Conservation (phyloP, 2,329 filamentous ascomycete species). For the Alternaria dauci region DNA sequence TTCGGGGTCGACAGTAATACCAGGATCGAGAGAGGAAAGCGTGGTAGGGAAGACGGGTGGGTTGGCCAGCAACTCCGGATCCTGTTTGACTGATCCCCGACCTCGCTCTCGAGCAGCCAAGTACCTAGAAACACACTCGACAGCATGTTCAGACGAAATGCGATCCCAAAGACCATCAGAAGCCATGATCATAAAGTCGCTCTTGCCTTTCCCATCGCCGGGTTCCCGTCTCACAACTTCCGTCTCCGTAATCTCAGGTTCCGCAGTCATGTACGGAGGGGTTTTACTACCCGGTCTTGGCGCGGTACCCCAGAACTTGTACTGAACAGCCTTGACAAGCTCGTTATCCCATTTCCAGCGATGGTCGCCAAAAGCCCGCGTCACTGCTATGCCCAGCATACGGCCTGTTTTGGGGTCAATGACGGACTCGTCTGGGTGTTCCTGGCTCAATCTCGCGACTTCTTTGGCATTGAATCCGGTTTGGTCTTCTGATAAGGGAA, state of each 20-base stretch:
- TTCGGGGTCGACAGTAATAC: conserved; percentile 46
- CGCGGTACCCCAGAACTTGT: conserved; percentile 60
- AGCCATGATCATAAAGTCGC: conserved; percentile 71
- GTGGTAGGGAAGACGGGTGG: conserved; percentile 16
- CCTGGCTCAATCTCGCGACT: conserved; percentile 61
- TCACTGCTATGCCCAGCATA: conserved; percentile 68
- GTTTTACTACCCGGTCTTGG: conserved; percentile 58
- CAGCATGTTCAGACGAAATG: conserved; percentile 65
- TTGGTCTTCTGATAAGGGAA: conserved; percentile 70
- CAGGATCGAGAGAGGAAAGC: conserved; percentile 35
- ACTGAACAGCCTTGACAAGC: conserved; percentile 56
- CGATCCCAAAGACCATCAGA: conserved; percentile 73
- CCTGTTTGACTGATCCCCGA: conserved; percentile 23
- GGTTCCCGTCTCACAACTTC: conserved; percentile 55
- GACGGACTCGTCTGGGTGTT: conserved; percentile 70
- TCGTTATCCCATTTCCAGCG: conserved; percentile 71
- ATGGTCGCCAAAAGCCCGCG: conserved; percentile 73
- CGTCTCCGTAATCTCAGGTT: conserved; percentile 69
- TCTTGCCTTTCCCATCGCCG: conserved; percentile 9
- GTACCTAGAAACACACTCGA: conserved; percentile 67
- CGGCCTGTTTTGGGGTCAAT: conserved; percentile 64
- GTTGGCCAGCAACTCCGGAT: conserved; percentile 24
- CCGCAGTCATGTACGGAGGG: conserved; percentile 73
- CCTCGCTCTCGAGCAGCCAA: conserved; percentile 51
- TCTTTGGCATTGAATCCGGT: conserved; percentile 70